Evolutionary conservation across 768 basidiomycete species (phyloP).

Genomic region (Rickenella mellea): DNA sequence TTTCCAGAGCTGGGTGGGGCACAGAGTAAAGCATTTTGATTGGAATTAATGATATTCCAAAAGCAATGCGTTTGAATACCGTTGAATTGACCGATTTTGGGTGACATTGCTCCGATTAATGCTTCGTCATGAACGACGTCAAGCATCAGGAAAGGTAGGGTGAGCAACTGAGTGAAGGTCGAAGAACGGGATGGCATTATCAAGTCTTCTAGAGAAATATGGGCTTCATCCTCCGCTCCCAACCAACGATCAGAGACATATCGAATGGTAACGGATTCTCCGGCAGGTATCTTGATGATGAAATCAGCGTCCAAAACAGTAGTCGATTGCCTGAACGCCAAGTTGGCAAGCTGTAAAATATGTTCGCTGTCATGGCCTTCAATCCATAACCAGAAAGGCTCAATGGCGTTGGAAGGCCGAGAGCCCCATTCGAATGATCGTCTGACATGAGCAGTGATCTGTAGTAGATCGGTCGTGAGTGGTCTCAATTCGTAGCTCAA

Average conservation of each 20-base stretch:
- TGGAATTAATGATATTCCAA: constrained; percentile 70
- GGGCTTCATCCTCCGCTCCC: constrained; percentile 72
- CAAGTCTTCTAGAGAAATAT: constrained; percentile 54
- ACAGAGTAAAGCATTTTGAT: constrained; percentile 59
- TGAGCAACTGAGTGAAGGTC: constrained; percentile 52
- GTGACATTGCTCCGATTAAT: constrained; percentile 36
- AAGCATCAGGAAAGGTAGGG: constrained; percentile 66
- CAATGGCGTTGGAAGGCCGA: constrained; percentile 61
- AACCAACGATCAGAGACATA: constrained; percentile 90
- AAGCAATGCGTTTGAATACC: constrained; percentile 84
- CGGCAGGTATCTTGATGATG: constrained; percentile 64
- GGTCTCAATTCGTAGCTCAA: constrained; percentile 70
- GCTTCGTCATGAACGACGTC: constrained; percentile 38
- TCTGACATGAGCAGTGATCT: constrained; percentile 53
- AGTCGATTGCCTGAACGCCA: constrained; percentile 63
- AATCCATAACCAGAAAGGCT: constrained; percentile 95
- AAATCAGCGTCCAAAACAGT: constrained; percentile 60
- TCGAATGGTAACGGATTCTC: constrained; percentile 62
- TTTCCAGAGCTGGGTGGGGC: constrained; percentile 81
- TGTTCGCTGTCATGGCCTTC: constrained; percentile 76
- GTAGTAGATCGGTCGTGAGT: constrained; percentile 75
- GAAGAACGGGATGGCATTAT: constrained; percentile 62
- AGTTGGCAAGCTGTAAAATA: constrained; percentile 72
- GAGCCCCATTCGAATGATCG: constrained; percentile 74
- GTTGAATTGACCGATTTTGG: constrained; percentile 53